Percentiles rank a stretch among this genome's conserved stretches.
These are phyloP conservation scores for Pseudocercospora vitis DNA, from an alignment of 2,329 filamentous ascomycete genomes.

Conservation along the genomic window DNA sequence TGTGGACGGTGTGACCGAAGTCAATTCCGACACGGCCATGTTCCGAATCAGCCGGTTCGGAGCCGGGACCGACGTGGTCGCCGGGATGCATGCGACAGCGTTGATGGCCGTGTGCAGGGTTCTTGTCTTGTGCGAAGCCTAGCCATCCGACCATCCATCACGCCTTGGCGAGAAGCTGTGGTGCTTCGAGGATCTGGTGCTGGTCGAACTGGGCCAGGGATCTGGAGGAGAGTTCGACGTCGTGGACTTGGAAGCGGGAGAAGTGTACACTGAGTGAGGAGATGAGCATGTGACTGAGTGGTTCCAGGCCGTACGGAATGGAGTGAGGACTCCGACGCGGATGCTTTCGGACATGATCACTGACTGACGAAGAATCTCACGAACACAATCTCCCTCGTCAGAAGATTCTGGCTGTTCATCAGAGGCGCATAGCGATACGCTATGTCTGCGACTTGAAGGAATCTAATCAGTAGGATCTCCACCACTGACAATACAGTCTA, in stretches of 20 bases:
- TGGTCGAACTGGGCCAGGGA: slow-evolving; percentile 38
- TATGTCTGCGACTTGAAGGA: no score
- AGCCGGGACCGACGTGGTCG: slow-evolving; percentile 43
- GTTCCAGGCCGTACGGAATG: slow-evolving; percentile 47
- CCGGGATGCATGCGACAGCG: slow-evolving; percentile 39
- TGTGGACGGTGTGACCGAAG: slow-evolving; percentile 46
- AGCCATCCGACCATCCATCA: slow-evolving; percentile 32
- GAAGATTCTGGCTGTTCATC: background rate
- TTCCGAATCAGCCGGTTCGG: slow-evolving; percentile 40
- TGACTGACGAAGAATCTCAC: background rate
- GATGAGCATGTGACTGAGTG: slow-evolving; percentile 42
- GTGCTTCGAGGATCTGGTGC: slow-evolving; percentile 29
- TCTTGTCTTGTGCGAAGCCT: slow-evolving; percentile 35
- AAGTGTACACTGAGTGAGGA: slow-evolving; percentile 43
- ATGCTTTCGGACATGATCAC: slow-evolving; percentile 1
- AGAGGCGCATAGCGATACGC: background rate
- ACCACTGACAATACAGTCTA: no score
- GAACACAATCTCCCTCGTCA: no score
- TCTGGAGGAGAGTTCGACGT: slow-evolving; percentile 38
- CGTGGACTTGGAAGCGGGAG: slow-evolving; percentile 24
- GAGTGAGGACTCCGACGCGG: slow-evolving; percentile 44
- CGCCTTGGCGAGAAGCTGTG: slow-evolving; percentile 33
- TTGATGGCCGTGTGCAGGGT: slow-evolving; percentile 42
- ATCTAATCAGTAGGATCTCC: no score
- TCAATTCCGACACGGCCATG: slow-evolving; percentile 31